These are phyloP conservation scores for Jatropha curcas DNA, from an alignment of 345 rosid species.

Conservation along the genomic window DNA sequence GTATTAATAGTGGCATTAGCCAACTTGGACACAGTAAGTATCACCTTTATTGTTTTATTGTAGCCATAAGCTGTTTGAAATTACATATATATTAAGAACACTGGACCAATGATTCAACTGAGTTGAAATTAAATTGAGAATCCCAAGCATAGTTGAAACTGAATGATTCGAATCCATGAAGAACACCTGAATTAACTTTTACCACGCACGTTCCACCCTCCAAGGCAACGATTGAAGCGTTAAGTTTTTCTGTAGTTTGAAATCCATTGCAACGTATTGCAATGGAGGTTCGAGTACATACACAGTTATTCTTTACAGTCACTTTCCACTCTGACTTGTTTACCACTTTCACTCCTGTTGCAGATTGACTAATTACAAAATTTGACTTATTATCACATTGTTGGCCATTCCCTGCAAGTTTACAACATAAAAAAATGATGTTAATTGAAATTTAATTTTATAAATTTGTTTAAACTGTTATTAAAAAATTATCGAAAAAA, in stretches of 20 bases:
- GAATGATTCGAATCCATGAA: neutral
- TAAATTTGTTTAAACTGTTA: too few relatives aligned
- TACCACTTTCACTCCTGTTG: neutral
- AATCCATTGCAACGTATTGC: neutral
- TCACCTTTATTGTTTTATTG: too few relatives aligned
- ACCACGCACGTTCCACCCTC: neutral
- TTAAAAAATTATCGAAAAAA: too few relatives aligned
- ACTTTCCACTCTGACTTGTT: neutral
- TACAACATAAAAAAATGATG: too few relatives aligned
- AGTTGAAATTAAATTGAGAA: neutral
- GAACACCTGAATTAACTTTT: neutral
- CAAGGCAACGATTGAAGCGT: neutral
- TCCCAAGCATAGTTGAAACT: constrained; percentile 3
- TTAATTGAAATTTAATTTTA: too few relatives aligned
- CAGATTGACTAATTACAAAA: neutral
- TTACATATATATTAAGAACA: constrained; percentile 4
- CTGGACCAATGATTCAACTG: neutral
- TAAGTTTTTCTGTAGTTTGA: neutral
- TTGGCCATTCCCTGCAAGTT: neutral
- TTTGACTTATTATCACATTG: neutral
- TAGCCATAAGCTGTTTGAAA: too few relatives aligned
- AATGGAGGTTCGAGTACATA: neutral
- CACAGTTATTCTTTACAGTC: neutral
- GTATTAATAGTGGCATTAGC: too few relatives aligned
- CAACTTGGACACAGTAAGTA: too few relatives aligned